Evolutionary conservation across 2,329 filamentous ascomycete genomes (phyloP).

Genomic region (Periglandula ipomoeae): DNA sequence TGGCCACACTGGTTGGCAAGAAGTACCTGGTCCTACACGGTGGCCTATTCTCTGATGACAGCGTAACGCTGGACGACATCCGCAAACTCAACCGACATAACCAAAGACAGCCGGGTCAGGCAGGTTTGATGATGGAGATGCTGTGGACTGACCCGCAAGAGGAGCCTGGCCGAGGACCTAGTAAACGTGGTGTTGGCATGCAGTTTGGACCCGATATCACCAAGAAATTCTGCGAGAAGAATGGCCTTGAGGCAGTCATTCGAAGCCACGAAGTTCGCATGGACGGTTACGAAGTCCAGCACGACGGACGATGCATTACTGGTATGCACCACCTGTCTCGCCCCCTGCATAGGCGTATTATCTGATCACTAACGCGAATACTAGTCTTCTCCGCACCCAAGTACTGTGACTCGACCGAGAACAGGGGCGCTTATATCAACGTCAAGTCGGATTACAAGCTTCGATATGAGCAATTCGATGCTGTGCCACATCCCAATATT

Average conservation of each 20-base stretch:
- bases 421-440: slow-evolving; percentile 98
- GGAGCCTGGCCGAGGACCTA: slow-evolving; percentile 76
- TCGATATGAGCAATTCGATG: slow-evolving; percentile 86
- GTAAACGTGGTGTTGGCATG: slow-evolving; percentile 92
- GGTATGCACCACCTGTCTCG: slow-evolving; percentile 38
- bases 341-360: not conserved
- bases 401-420: slow-evolving; percentile 97
- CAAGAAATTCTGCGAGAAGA: slow-evolving; percentile 92
- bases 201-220: slow-evolving; percentile 97
- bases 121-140: slow-evolving; percentile 99
- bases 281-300: slow-evolving; percentile 98
- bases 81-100: slow-evolving; percentile 83
- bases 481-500: slow-evolving; percentile 91
- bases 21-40: slow-evolving; percentile 92
- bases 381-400: slow-evolving; percentile 91
- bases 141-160: slow-evolving; percentile 96
- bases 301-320: slow-evolving; percentile 91
- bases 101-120: slow-evolving; percentile 86
- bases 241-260: slow-evolving; percentile 89
- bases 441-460: slow-evolving; percentile 87
- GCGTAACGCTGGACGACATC: slow-evolving; percentile 84
- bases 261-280: slow-evolving; percentile 96
- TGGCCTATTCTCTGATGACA: slow-evolving; percentile 93
- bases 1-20: slow-evolving; percentile 83
- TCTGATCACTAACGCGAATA: slow-evolving; percentile 3